These are phyloP conservation scores for Talaromyces sp. DNA, from an alignment of 2,329 filamentous ascomycete genomes.

Conservation along the genomic window DNA sequence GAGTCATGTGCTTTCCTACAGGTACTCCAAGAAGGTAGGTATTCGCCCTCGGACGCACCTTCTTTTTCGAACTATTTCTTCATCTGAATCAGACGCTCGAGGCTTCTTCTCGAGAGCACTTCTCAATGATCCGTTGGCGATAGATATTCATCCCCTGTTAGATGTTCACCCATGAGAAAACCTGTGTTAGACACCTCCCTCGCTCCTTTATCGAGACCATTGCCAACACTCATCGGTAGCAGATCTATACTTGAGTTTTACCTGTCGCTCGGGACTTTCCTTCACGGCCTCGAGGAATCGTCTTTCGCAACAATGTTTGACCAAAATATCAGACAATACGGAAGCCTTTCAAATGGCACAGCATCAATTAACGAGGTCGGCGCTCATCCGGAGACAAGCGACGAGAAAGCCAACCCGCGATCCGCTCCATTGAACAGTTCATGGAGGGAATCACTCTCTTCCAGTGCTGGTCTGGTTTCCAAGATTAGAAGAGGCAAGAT, in stretches of 20 bases:
- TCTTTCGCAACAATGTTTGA: conserved; percentile 10
- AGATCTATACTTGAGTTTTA: not conserved
- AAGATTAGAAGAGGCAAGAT: conserved; percentile 35
- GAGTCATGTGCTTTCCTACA: not conserved
- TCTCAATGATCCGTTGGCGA: not conserved
- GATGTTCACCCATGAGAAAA: too few species aligned
- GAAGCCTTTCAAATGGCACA: conserved; percentile 27
- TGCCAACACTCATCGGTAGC: not conserved
- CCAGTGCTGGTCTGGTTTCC: conserved; percentile 17
- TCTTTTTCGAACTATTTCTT: not conserved
- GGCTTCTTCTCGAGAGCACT: not conserved
- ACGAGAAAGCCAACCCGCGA: conserved; percentile 22
- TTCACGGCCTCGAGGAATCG: not conserved
- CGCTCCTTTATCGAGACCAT: not conserved
- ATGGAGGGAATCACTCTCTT: not conserved
- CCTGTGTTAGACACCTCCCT: not conserved
- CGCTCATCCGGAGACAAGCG: conserved; percentile 20
- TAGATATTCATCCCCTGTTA: not conserved
- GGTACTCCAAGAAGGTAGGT: not conserved
- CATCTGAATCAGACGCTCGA: too few species aligned
- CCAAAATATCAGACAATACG: conserved; percentile 23
- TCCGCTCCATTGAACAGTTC: conserved; percentile 20
- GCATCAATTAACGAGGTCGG: conserved; percentile 22
- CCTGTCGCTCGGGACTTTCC: not conserved
- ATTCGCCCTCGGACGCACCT: not conserved